Percentiles rank a stretch among this genome's conserved stretches.
These are phyloP conservation scores for Chlorella sp. DNA, from an alignment of 139 green algal species.

Conservation along the genomic window DNA sequence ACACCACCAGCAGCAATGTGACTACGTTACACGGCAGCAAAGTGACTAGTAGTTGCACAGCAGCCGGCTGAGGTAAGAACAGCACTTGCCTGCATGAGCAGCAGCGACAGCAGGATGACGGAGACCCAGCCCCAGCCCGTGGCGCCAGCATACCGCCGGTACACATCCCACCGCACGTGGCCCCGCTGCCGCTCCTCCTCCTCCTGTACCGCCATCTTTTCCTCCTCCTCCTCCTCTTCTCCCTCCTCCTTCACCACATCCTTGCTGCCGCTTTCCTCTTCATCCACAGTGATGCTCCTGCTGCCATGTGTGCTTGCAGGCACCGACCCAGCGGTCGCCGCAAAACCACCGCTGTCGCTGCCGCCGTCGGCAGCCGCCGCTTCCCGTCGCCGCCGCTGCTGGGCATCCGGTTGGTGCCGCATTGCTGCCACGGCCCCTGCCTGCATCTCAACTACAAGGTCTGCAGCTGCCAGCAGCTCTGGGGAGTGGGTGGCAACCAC, in stretches of 20 bases:
- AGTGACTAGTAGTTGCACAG: no score
- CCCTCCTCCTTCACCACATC: neutral
- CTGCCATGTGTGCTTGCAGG: neutral
- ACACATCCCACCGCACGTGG: slow-evolving; percentile 65
- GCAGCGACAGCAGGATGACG: slow-evolving; percentile 62
- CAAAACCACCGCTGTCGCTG: neutral
- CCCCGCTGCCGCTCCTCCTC: slow-evolving; percentile 50
- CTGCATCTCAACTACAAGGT: slow-evolving; percentile 47
- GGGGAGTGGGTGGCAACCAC: slow-evolving; percentile 59
- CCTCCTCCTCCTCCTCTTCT: neutral
- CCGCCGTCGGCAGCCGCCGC: slow-evolving; percentile 13
- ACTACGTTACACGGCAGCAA: no score
- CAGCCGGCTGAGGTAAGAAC: no score
- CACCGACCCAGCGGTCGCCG: neutral
- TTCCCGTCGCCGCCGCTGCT: neutral
- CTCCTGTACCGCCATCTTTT: neutral
- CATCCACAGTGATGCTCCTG: neutral
- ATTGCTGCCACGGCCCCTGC: slow-evolving; percentile 4
- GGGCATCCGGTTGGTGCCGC: neutral
- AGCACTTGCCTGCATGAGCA: slow-evolving; percentile 75
- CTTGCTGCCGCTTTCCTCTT: neutral
- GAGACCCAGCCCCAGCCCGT: slow-evolving; percentile 53
- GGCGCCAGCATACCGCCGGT: slow-evolving; percentile 56
- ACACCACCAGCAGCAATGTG: no score
- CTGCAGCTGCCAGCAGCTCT: slow-evolving; percentile 37